Evolutionary conservation across 164 flowering plant species (phyloP).

Genomic region (Tetrastigma voinierianum): DNA sequence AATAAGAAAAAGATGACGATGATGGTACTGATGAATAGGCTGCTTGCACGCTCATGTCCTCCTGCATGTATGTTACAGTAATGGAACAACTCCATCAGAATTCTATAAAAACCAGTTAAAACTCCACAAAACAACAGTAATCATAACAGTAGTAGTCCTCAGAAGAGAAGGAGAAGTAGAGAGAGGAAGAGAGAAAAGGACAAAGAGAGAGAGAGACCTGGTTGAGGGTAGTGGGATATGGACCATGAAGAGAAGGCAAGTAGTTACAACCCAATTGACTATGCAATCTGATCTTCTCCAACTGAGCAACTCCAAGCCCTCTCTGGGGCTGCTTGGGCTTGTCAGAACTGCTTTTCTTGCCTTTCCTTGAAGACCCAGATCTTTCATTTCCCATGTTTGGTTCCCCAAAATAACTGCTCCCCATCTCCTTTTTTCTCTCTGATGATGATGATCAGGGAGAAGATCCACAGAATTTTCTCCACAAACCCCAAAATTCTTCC

Average conservation of each 20-base stretch:
- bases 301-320: slow-evolving; percentile 96
- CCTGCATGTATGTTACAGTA: slow-evolving; percentile 23
- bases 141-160: neutral
- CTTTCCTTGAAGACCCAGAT: slow-evolving; percentile 56
- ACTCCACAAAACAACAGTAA: slow-evolving; percentile 5
- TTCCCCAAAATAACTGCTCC: slow-evolving; percentile 46
- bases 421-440: slow-evolving; percentile 32
- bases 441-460: neutral
- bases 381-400: slow-evolving; percentile 41
- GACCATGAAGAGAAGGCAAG: slow-evolving; percentile 28
- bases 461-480: slow-evolving; percentile 1
- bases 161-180: neutral
- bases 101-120: neutral
- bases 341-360: slow-evolving; percentile 61
- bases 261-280: slow-evolving; percentile 48
- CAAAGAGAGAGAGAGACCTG: slow-evolving; percentile 26
- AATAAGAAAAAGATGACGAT: slow-evolving; percentile 32
- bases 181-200: slow-evolving; percentile 5
- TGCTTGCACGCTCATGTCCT: slow-evolving; percentile 37
- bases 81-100: neutral
- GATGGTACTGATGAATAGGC: slow-evolving; percentile 37
- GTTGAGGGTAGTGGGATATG: slow-evolving; percentile 26
- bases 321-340: slow-evolving; percentile 94
- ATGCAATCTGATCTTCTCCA: slow-evolving; percentile 87
- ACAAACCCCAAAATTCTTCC: slow-evolving; percentile 13